Evolutionary conservation across 164 flowering plant genomes (phyloP), one percentile per base, ranked within the genome.

Genomic region (Chloranthus sessilifolius): DNA sequence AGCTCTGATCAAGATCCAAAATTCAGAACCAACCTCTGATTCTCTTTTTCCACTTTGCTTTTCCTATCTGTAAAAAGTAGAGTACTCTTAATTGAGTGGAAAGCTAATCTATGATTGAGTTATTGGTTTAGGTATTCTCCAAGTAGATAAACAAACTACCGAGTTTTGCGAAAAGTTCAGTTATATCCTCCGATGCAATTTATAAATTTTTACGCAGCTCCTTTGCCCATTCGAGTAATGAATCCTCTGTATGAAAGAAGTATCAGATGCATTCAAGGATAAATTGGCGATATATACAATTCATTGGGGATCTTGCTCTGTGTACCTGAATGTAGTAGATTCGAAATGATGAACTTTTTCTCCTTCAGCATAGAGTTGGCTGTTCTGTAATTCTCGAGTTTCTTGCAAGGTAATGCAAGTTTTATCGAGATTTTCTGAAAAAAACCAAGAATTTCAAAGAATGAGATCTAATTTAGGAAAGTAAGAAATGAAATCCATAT

Each of bases 191-290:
- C 26, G 90, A 74, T 65, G 96, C 94, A 71, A 55, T 58, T 61
- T 76, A 76, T 58, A 88, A 59, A 59, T 78, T 65, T 50, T 53
- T 28, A 7, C 75, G 62, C 62, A 88, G 50, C 67, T 72, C 84
- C 76, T 81, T 88, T 50, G 96, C 81, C 56, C 69, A 58, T 41
- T 79, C 73, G 53, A 83, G 60, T 38, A 85, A 57, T 44, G 70
- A 64, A 43, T 64, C 85, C 55, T 85, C 96, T 88, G 90, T 44
- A n/a, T n/a, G n/a, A n/a, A n/a, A n/a, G n/a, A n/a, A n/a, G n/a
- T n/a, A n/a, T n/a, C n/a, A n/a, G n/a, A n/a, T n/a, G n/a, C n/a
- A n/a, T n/a, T n/a, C n/a, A n/a, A n/a, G n/a, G n/a, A n/a, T n/a
- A n/a, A n/a, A n/a, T n/a, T n/a, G n/a, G n/a, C n/a, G n/a, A n/a